Conservation (phyloP, 2,329 filamentous ascomycete genomes). For the Colletotrichum coccodes region DNA sequence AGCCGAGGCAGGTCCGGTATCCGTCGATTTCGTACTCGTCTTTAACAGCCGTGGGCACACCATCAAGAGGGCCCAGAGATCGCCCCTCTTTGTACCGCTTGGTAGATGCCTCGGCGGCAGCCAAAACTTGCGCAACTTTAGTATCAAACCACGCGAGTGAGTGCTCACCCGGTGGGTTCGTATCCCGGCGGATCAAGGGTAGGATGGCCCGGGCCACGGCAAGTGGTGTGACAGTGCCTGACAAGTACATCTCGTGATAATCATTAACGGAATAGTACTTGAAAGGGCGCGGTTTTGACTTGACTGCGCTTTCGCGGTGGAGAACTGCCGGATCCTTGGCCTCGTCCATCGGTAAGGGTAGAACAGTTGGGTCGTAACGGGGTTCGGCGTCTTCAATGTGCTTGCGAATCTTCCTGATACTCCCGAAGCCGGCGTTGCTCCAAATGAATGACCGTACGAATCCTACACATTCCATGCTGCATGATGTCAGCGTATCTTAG, state of each 20-base stretch:
- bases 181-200: conserved; percentile 55
- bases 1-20: conserved; percentile 74
- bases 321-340: conserved; percentile 46
- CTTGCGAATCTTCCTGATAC: conserved; percentile 62
- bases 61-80: conserved; percentile 73
- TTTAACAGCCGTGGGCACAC: conserved; percentile 79
- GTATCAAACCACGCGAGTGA: conserved; percentile 56
- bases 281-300: conserved; percentile 23
- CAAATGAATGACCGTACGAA: conserved; percentile 67
- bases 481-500: conserved; percentile 9
- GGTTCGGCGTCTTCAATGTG: conserved; percentile 62
- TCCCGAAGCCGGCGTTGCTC: conserved; percentile 71
- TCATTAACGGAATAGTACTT: conserved; percentile 51
- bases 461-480: conserved; percentile 64
- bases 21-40: conserved; percentile 82
- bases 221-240: conserved; percentile 55
- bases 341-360: conserved; percentile 55
- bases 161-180: conserved; percentile 48
- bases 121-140: conserved; percentile 51
- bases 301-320: conserved; percentile 25
- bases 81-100: conserved; percentile 61
- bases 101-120: conserved; percentile 56
- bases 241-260: conserved; percentile 55
- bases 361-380: conserved; percentile 56
- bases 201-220: conserved; percentile 57